Conservation (phyloP, 371 early-diverging fungal genomes). For the Rhizopus delemar region DNA sequence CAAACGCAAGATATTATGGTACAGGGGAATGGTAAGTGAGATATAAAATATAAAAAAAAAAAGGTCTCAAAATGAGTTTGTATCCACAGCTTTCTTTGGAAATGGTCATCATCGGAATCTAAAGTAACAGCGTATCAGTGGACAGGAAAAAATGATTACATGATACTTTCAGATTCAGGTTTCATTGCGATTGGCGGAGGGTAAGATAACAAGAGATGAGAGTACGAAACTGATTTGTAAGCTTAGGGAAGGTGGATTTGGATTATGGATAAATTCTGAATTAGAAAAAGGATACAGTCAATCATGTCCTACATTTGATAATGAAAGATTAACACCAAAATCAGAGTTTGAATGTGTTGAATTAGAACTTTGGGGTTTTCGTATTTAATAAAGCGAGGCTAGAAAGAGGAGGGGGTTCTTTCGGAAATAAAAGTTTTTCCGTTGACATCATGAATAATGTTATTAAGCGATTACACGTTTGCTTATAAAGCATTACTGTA, state of each 20-base stretch:
- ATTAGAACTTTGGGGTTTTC: constrained; percentile 30
- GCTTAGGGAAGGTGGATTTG: constrained; percentile 79
- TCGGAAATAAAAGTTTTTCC: background rate
- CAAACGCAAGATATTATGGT: constrained; percentile 80
- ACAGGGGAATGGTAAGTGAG: constrained; percentile 82
- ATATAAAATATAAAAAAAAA: constrained; percentile 3
- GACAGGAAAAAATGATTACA: constrained; percentile 89
- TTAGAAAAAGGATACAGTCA: constrained; percentile 84
- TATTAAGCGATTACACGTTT: background rate
- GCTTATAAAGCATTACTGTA: background rate
- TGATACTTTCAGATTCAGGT: constrained; percentile 77
- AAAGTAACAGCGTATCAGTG: constrained; percentile 69
- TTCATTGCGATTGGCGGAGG: constrained; percentile 93
- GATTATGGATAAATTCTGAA: constrained; percentile 88
- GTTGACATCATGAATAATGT: background rate
- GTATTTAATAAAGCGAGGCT: constrained; percentile 9
- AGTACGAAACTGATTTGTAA: background rate
- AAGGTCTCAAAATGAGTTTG: background rate
- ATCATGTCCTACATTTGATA: constrained; percentile 85
- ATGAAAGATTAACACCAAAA: constrained; percentile 62
- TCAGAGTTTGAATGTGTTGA: constrained; percentile 34
- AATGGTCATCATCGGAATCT: constrained; percentile 24
- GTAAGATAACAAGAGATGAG: constrained; percentile 34
- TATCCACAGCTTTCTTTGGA: constrained; percentile 41
- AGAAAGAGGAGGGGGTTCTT: background rate